Percentiles rank a stretch among this genome's conserved stretches.
Evolutionary conservation across 2,329 filamentous ascomycete species (phyloP).

Genomic region (Hypoxylon sp.): DNA sequence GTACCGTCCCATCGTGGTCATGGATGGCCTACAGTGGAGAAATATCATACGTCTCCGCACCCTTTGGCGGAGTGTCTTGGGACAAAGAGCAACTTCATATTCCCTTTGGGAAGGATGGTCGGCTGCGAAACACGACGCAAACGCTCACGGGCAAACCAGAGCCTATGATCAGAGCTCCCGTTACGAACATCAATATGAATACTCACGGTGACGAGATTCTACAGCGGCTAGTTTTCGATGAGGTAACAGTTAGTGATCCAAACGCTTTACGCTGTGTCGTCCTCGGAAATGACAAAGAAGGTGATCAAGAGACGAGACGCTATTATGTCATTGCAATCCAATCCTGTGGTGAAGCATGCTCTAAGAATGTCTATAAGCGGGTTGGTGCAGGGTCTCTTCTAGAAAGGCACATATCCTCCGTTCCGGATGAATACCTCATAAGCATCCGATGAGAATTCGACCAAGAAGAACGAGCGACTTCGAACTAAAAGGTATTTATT

Average conservation of each 20-base stretch:
- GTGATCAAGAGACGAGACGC: background rate
- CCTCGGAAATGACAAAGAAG: constrained; percentile 14
- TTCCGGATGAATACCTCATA: background rate
- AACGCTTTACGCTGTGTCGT: constrained; percentile 16
- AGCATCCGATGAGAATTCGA: constrained; percentile 4
- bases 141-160: background rate
- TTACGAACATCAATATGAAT: constrained; percentile 5
- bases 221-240: constrained; percentile 11
- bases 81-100: constrained; percentile 6
- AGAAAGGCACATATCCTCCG: constrained; percentile 19
- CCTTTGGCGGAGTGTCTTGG: constrained; percentile 26
- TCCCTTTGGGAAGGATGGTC: constrained; percentile 6
- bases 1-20: constrained; percentile 32
- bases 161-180: constrained; percentile 14
- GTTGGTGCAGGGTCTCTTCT: constrained; percentile 32
- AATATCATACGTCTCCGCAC: constrained; percentile 21
- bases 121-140: constrained; percentile 3
- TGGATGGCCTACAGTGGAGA: constrained; percentile 34
- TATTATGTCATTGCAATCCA: constrained; percentile 23
- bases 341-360: background rate
- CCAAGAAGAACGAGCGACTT: too few species aligned
- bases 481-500: too few species aligned
- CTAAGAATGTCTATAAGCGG: constrained; percentile 2
- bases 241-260: constrained; percentile 1
- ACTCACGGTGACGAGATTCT: constrained; percentile 3